phyloP scores from a whole-genome alignment of 2,329 filamentous ascomycete genomes.

The Alternaria dauci region DNA sequence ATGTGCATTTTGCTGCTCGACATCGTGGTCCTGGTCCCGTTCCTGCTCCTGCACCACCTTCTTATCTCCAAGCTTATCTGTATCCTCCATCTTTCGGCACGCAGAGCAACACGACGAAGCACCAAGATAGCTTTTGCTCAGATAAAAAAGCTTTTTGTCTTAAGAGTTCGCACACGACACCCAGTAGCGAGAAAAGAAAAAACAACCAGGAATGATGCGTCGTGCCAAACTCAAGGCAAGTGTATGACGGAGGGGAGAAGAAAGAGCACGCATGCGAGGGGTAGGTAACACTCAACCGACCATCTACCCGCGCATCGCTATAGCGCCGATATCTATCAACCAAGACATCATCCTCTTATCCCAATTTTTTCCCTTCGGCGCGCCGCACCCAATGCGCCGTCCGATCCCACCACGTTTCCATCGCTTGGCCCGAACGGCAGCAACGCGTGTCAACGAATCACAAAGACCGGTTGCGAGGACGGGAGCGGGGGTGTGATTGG shows the following conservation, averaged over 20 bases:
- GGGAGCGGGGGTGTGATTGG: slow-evolving; percentile 7
- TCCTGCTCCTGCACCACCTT: slow-evolving; percentile 15
- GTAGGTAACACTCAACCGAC: neutral
- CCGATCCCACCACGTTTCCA: slow-evolving; percentile 5
- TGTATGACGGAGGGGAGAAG: slow-evolving; percentile 2
- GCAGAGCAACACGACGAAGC: too few species aligned
- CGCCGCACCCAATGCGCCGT: slow-evolving; percentile 8
- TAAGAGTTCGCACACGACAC: slow-evolving; percentile 8
- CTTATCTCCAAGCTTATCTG: slow-evolving; percentile 1
- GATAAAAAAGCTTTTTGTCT: too few species aligned
- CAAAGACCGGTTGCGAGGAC: neutral
- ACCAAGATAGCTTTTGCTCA: too few species aligned
- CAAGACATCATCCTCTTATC: too few species aligned
- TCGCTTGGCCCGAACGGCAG: neutral
- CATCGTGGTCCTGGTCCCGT: slow-evolving; percentile 17
- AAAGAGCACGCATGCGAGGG: neutral
- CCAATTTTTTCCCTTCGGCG: too few species aligned
- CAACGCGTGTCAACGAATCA: slow-evolving; percentile 1
- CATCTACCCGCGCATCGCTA: neutral
- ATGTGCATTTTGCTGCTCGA: slow-evolving; percentile 4
- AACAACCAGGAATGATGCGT: too few species aligned
- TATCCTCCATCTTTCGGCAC: slow-evolving; percentile 4
- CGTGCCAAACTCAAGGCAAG: neutral
- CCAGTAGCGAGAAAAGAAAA: too few species aligned
- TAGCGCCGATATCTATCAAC: neutral